Evolutionary conservation across 225 moss, liverwort and hornwort species (phyloP).

Genomic region (Neckera pumila): DNA sequence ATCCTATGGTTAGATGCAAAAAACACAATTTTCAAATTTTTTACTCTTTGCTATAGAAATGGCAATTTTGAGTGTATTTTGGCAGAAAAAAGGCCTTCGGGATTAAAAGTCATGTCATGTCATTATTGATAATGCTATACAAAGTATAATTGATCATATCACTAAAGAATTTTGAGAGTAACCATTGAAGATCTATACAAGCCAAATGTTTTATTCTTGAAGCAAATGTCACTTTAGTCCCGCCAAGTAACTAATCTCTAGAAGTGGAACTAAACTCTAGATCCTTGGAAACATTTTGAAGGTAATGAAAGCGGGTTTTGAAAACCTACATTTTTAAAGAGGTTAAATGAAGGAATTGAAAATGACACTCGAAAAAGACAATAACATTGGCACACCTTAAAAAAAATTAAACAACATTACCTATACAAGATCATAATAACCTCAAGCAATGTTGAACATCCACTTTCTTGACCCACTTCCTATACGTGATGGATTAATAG

Average conservation of each 20-base stretch:
- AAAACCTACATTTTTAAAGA: neutral
- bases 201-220: accelerated
- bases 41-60: no score
- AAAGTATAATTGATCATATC: neutral
- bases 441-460: accelerated
- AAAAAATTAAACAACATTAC: neutral
- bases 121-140: neutral
- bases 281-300: accelerated
- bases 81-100: no score
- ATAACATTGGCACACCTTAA: accelerated
- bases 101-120: no score
- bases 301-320: neutral
- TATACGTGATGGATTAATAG: neutral
- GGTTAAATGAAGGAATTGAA: neutral
- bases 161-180: neutral
- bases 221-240: accelerated
- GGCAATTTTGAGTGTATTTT: no score
- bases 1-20: no score
- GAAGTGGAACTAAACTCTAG: accelerated
- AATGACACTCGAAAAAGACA: neutral
- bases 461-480: neutral
- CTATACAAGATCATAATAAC: neutral
- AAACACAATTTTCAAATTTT: no score
- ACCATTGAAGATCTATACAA: neutral
- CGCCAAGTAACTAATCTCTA: accelerated